Conservation (phyloP, 2,329 filamentous ascomycete species). For the Trichoderma citrinoviride region DNA sequence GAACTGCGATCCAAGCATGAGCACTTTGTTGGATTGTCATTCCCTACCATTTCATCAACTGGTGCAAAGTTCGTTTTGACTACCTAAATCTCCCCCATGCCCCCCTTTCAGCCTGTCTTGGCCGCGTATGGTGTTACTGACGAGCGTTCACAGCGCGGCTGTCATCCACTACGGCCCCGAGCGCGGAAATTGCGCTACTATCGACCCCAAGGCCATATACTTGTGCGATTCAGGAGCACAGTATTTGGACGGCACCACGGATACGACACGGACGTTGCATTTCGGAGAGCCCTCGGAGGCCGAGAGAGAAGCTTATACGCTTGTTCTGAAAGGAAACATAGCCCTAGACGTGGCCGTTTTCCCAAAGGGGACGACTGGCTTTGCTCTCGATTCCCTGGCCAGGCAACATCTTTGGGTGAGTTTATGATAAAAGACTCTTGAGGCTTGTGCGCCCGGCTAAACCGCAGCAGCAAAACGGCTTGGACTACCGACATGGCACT, state of each 20-base stretch:
- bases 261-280: conserved; percentile 90
- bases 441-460: conserved; percentile 24
- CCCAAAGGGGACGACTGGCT: conserved; percentile 92
- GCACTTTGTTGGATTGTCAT: conserved; percentile 85
- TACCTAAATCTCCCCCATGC: conserved; percentile 8
- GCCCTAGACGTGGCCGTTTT: conserved; percentile 83
- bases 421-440: background rate
- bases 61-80: conserved; percentile 61
- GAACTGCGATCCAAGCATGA: conserved; percentile 64
- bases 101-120: background rate
- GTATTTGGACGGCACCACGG: conserved; percentile 91
- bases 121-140: background rate
- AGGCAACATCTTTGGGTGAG: conserved; percentile 87
- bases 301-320: conserved; percentile 85
- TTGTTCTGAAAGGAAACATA: conserved; percentile 93
- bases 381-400: conserved; percentile 82
- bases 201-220: conserved; percentile 84
- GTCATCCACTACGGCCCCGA: conserved; percentile 96
- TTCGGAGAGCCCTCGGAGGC: conserved; percentile 81
- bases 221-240: conserved; percentile 98
- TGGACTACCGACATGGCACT: conserved; percentile 95
- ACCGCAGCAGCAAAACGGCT: conserved; percentile 53
- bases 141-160: conserved; percentile 63
- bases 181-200: conserved; percentile 72
- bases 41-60: conserved; percentile 93